Evolutionary conservation across 345 rosid genomes (phyloP), one percentile per base, ranked within the genome.

Genomic region (Geranium brycei): DNA sequence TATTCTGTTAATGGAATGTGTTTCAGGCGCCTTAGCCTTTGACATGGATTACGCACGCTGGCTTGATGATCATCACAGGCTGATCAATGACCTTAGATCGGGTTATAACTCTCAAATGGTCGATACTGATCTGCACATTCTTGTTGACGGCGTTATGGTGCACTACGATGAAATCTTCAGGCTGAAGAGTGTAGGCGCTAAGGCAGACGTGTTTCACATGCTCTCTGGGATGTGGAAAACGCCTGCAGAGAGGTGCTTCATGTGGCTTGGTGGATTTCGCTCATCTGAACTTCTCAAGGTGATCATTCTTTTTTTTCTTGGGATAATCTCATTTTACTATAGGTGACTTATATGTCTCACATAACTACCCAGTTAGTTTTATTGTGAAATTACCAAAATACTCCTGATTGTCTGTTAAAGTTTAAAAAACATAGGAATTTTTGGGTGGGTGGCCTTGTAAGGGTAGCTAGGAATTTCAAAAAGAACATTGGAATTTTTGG

Each of bases 221-320:
- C 96, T 92, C 28, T 92, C 99, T 35, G 97, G 99, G 66, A 81
- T 87, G 91, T 92, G 99, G 99, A 83, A 84, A 78, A 84, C 96
- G 1, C 99, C 97, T 13, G 91, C 91, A 0, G 99, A 92, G 82
- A 82, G 97, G 65, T 85, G 87, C 62, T 92, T 92, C 84, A 83
- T 92, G 91, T 89, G 99, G 99, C 70, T 92, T 72, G 99, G 99
- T 56, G 99, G 99, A 17, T 89, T 86, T 57, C 85, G 95, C 51
- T 87, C 99, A 10, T 92, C 99, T 23, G 97, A 92, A 72, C 63
- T 92, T 66, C 91, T 89, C 67, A 92, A 87, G 91, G 98, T 89
- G 67, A 61, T 61, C 10, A 4, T 35, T 18, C 58, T 10, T 60
- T 51, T 31, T 2, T 13, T 4, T 3, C 11, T 7, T 4, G 28